Conservation (phyloP, 169 alveolate genomes). For the Cyclospora cayetanensis region DNA sequence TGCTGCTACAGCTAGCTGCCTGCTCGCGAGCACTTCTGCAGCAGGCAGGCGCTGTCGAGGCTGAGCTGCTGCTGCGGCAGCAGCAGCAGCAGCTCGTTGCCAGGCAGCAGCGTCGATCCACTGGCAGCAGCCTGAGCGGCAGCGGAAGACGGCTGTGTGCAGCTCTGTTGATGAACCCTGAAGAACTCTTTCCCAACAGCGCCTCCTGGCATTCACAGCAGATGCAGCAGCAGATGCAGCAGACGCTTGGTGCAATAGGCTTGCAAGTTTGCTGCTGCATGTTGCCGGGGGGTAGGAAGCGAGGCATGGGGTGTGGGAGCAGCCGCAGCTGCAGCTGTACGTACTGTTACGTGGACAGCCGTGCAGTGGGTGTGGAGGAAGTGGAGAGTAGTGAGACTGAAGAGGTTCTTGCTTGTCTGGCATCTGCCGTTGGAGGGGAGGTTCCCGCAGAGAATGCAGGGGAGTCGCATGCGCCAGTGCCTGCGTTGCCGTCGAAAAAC, state of each 20-base stretch:
- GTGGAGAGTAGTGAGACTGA: no score
- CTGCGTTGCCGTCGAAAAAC: background rate
- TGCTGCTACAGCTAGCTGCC: conserved; percentile 41
- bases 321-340: conserved; percentile 50
- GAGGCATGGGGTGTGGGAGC: conserved; percentile 53
- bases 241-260: conserved; percentile 11
- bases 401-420: no score
- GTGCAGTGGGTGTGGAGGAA: conserved; percentile 26
- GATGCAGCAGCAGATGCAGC: background rate
- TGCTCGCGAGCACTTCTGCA: conserved; percentile 48
- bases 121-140: conserved; percentile 16
- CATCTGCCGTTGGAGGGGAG: no score
- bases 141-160: conserved; percentile 51
- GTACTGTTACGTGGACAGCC: conserved; percentile 17
- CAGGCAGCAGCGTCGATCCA: conserved; percentile 11
- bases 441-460: no score
- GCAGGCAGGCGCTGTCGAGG: conserved; percentile 51
- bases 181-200: conserved; percentile 27
- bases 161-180: conserved; percentile 21
- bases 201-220: conserved; percentile 21
- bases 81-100: conserved; percentile 31
- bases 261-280: conserved; percentile 37
- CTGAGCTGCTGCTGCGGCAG: conserved; percentile 60
- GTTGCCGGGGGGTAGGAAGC: conserved; percentile 29
- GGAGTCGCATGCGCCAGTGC: no score